Evolutionary conservation across 495 filamentous ascomycete species (phyloP).

Genomic region (Trichoderma virens): DNA sequence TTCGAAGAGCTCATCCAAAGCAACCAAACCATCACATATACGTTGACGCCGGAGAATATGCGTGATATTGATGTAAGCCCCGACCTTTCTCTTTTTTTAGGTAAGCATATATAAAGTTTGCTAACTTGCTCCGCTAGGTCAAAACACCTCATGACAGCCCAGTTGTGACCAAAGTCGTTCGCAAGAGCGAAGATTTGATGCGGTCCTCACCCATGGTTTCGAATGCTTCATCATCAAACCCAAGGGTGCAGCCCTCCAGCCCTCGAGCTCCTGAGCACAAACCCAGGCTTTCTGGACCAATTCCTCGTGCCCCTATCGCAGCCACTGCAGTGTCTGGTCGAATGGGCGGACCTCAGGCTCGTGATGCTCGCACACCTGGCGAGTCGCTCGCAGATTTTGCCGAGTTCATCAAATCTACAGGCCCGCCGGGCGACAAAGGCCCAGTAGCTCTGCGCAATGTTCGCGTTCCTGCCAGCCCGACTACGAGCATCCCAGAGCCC

Average conservation of each 20-base stretch:
- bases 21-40: constrained; percentile 87
- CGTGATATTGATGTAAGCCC: constrained; percentile 70
- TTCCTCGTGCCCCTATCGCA: constrained; percentile 22
- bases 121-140: constrained; percentile 26
- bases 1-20: constrained; percentile 89
- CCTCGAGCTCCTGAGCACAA: constrained; percentile 35
- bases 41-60: constrained; percentile 82
- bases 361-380: constrained; percentile 57
- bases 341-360: constrained; percentile 39
- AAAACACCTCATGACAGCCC: constrained; percentile 28
- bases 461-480: constrained; percentile 17
- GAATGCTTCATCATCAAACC: not conserved
- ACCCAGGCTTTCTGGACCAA: constrained; percentile 26
- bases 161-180: constrained; percentile 22
- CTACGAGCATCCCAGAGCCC: constrained; percentile 23
- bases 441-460: constrained; percentile 18
- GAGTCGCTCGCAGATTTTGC: constrained; percentile 71
- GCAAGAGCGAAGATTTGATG: constrained; percentile 34
- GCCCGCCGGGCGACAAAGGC: constrained; percentile 43
- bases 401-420: constrained; percentile 77
- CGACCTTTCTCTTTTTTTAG: not conserved
- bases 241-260: constrained; percentile 21
- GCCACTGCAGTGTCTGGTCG: constrained; percentile 27
- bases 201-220: not conserved
- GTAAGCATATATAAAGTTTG: not conserved